A percentile compares a stretch with the other conserved stretches of the same genome.
Conservation (phyloP, 805 yeast species). For the Cyberlindnera americana region DNA sequence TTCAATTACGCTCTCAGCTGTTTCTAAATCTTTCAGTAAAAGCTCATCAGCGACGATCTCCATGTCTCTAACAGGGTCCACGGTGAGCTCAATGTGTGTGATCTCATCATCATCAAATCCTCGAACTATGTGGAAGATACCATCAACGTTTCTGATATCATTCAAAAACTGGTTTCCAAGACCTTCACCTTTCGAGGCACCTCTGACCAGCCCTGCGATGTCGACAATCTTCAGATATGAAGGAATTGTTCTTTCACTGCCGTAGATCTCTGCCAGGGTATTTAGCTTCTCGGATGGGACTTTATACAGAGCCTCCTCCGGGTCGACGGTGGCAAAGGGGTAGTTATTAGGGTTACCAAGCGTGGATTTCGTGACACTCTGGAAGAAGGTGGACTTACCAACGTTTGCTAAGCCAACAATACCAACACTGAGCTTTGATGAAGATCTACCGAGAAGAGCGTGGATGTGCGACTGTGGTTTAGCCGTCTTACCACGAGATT, state of each 20-base stretch:
- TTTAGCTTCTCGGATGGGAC: slow-evolving; percentile 66
- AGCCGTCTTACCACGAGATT: slow-evolving; percentile 2
- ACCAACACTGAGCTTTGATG: slow-evolving; percentile 39
- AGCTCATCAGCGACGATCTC: slow-evolving; percentile 73
- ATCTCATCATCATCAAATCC: slow-evolving; percentile 74
- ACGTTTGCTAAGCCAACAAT: slow-evolving; percentile 81
- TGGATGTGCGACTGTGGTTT: slow-evolving; percentile 3
- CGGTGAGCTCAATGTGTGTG: slow-evolving; percentile 68
- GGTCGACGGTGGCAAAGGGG: slow-evolving; percentile 78
- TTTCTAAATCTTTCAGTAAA: slow-evolving; percentile 74
- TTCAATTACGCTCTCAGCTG: slow-evolving; percentile 56
- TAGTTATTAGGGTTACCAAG: slow-evolving; percentile 74
- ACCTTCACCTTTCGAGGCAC: slow-evolving; percentile 83
- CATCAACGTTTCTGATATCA: slow-evolving; percentile 77
- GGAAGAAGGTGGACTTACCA: slow-evolving; percentile 79
- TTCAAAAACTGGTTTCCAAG: slow-evolving; percentile 77
- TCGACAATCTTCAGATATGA: slow-evolving; percentile 70
- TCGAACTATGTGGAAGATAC: slow-evolving; percentile 75
- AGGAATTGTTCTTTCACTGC: slow-evolving; percentile 60
- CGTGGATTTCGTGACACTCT: slow-evolving; percentile 70
- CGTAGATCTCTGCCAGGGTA: slow-evolving; percentile 50
- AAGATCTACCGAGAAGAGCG: slow-evolving; percentile 26
- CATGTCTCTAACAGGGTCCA: slow-evolving; percentile 72
- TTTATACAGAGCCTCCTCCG: slow-evolving; percentile 70
- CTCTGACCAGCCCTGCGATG: slow-evolving; percentile 79